Evolutionary conservation across 2,329 filamentous ascomycete species (phyloP), one percentile per base, ranked within the genome.

Genomic region (Hymenoscyphus scutula): DNA sequence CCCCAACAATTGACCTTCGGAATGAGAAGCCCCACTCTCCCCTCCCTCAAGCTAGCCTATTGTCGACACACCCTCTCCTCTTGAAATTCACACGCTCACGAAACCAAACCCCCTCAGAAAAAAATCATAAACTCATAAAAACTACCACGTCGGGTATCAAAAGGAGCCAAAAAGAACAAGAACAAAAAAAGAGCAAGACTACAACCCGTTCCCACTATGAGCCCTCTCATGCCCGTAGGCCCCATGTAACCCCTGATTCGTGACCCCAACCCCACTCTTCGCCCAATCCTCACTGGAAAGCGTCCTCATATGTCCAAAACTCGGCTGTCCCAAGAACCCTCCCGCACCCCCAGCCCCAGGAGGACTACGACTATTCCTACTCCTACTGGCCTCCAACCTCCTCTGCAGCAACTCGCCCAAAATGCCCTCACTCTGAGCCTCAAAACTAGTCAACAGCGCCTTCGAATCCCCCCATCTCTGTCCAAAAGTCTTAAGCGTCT

Each of bases 401-500:
- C 76, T 54, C 80, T 77, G 32, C 73, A 75, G 3, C 80, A 85
- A 13, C 79, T 78, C 56, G 73, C 61, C 57, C 17, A 70, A 59
- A 2, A 72, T 51, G 23, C 67, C 58, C 32, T 71, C 70, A 15
- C 69, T 64, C 58, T 70, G 71, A 29, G 62, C 71, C 64, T 85
- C 81, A 68, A 87, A 87, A 45, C 76, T 81, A 45, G 78, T 75
- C 64, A 80, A 77, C n/a, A 88, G 76, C 63, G 80, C 78, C 37
- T 79, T 75, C 1, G 84, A 82, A 63, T 86, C 80, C 3, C 81
- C 80, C 86, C 86, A 89, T 1, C 84, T 77, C 65, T 84, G 78
- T 37, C 84, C 84, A 62, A 83, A 87, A n/a, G 77, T 79, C 15
- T 76, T 78, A 19, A 89, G 74, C 0, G 82, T 84, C 64, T 82